Evolutionary conservation across 768 basidiomycete genomes (phyloP).

Genomic region (Pulveroboletus sp.): DNA sequence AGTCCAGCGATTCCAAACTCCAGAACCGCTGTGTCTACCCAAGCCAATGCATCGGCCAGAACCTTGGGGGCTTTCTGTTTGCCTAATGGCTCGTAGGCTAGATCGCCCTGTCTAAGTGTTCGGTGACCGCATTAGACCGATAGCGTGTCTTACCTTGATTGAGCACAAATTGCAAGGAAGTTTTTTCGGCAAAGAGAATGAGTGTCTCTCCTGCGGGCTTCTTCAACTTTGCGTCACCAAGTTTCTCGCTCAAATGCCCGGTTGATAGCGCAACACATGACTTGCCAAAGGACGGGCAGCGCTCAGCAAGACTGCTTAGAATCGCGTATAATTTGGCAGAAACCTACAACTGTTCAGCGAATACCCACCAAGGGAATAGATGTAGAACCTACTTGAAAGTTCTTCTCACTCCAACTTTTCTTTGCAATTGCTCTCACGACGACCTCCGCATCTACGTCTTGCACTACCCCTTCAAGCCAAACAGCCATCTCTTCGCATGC

Average conservation of each 20-base stretch:
- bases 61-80: constrained; percentile 99
- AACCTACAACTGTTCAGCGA: constrained; percentile 52
- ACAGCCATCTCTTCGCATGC: constrained; percentile 80
- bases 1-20: constrained; percentile 93
- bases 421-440: constrained; percentile 83
- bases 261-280: constrained; percentile 81
- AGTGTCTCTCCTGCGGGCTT: constrained; percentile 92
- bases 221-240: constrained; percentile 95
- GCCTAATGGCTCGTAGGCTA: constrained; percentile 88
- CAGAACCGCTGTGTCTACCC: constrained; percentile 80
- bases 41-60: constrained; percentile 82
- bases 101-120: constrained; percentile 14
- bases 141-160: constrained; percentile 64
- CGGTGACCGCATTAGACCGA: constrained; percentile 5
- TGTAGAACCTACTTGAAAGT: constrained; percentile 72
- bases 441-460: constrained; percentile 79
- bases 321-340: constrained; percentile 85
- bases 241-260: constrained; percentile 83
- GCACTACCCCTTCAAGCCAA: constrained; percentile 73
- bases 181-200: constrained; percentile 82
- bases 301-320: constrained; percentile 66
- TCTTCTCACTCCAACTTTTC: constrained; percentile 98
- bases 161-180: constrained; percentile 90
- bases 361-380: not conserved
- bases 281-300: constrained; percentile 78